Evolutionary conservation across 768 basidiomycete species (phyloP).

Genomic region (Russula lepida): DNA sequence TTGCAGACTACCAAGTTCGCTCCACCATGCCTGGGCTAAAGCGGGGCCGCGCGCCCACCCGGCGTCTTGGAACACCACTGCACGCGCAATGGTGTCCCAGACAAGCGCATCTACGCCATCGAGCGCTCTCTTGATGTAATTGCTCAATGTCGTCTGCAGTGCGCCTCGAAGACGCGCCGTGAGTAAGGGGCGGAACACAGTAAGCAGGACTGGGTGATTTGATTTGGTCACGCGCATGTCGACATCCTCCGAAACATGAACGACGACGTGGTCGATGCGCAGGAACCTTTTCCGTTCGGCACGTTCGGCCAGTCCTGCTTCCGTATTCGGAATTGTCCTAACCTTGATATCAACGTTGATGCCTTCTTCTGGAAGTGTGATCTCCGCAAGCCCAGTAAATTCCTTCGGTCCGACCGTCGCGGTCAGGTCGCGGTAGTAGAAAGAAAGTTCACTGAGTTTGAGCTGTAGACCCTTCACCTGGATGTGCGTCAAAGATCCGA

Average conservation of each 20-base stretch:
- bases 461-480: slow-evolving; percentile 60
- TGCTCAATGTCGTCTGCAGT: slow-evolving; percentile 47
- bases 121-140: slow-evolving; percentile 43
- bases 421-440: slow-evolving; percentile 62
- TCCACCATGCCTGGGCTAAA: slow-evolving; percentile 57
- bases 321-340: slow-evolving; percentile 48
- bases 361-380: slow-evolving; percentile 57
- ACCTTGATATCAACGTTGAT: slow-evolving; percentile 62
- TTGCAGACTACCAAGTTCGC: slow-evolving; percentile 54
- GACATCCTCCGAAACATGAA: slow-evolving; percentile 49
- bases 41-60: slow-evolving; percentile 44
- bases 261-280: slow-evolving; percentile 46
- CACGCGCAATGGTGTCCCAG: slow-evolving; percentile 49
- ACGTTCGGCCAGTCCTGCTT: slow-evolving; percentile 38
- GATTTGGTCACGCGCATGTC: slow-evolving; percentile 46
- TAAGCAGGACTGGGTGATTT: slow-evolving; percentile 55
- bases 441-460: slow-evolving; percentile 55
- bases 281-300: slow-evolving; percentile 42
- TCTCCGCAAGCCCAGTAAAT: slow-evolving; percentile 52
- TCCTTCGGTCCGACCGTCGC: slow-evolving; percentile 45
- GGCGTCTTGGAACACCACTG: slow-evolving; percentile 57
- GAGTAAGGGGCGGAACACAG: slow-evolving; percentile 57
- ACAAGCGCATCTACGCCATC: slow-evolving; percentile 48
- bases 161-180: slow-evolving; percentile 49
- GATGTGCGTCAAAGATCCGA: slow-evolving; percentile 60